Conservation (phyloP, 2,329 filamentous ascomycete genomes). For the Fusarium beomiforme region DNA sequence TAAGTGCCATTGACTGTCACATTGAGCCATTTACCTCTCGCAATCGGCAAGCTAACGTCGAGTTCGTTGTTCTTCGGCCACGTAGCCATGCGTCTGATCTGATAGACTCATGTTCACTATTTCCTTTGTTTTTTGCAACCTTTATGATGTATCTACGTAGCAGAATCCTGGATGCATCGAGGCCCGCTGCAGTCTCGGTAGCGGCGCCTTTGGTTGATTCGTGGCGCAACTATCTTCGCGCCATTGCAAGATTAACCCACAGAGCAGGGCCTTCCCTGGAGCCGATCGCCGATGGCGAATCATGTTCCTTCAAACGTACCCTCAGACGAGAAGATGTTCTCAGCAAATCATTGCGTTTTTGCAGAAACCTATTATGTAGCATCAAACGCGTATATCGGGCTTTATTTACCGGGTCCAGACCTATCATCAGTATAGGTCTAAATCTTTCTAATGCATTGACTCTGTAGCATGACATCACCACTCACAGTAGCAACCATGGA, state of each 20-base stretch:
- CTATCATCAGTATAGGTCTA: constrained; percentile 10
- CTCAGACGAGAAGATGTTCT: neutral
- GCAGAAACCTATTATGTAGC: constrained; percentile 6
- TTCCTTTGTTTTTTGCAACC: neutral
- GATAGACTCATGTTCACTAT: constrained; percentile 1
- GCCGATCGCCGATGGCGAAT: constrained; percentile 35
- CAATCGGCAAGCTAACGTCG: neutral
- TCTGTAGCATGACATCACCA: constrained; percentile 35
- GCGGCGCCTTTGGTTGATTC: constrained; percentile 25
- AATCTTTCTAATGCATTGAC: neutral
- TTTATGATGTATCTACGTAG: neutral
- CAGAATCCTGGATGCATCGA: neutral
- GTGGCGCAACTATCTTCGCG: constrained; percentile 27
- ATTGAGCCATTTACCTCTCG: constrained; percentile 5
- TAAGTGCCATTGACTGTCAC: neutral
- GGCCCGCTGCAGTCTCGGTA: constrained; percentile 21
- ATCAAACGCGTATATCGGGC: neutral
- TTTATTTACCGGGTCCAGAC: constrained; percentile 1
- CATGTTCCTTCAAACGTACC: constrained; percentile 3
- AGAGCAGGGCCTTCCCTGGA: constrained; percentile 14
- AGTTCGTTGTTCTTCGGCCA: constrained; percentile 7
- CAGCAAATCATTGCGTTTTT: neutral
- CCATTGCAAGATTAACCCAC: constrained; percentile 21
- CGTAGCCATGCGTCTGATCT: constrained; percentile 27
- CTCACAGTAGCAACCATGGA: neutral